Percentiles rank a stretch among this genome's conserved stretches.
Conservation (phyloP, 1,284 basidiomycete species). For the Testicularia cyperi region DNA sequence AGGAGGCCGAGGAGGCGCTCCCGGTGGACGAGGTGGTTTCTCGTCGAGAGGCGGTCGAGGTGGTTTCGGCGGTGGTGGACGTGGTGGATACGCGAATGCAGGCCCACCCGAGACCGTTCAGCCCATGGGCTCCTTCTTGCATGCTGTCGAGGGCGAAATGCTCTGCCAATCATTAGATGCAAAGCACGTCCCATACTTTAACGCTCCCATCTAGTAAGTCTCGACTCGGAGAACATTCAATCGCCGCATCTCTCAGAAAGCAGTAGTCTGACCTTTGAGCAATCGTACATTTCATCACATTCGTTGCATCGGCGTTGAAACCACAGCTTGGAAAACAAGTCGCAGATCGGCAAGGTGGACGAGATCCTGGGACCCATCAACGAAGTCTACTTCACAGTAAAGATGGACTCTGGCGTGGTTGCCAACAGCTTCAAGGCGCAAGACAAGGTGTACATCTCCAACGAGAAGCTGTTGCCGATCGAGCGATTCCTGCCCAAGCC, state of each 20-base stretch:
- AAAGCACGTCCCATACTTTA: slow-evolving; percentile 83
- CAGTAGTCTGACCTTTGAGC: too few relatives aligned
- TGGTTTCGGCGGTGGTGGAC: slow-evolving; percentile 45
- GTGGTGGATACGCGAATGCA: slow-evolving; percentile 43
- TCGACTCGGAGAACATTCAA: too few relatives aligned
- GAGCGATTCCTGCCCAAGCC: slow-evolving; percentile 98
- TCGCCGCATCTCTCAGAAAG: too few relatives aligned
- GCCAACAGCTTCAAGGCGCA: slow-evolving; percentile 94
- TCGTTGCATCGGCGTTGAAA: background rate
- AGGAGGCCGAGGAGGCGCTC: slow-evolving; percentile 20
- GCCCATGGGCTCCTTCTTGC: slow-evolving; percentile 57
- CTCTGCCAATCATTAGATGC: slow-evolving; percentile 79
- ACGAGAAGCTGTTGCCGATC: slow-evolving; percentile 92
- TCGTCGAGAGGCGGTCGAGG: slow-evolving; percentile 48
- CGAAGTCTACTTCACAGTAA: slow-evolving; percentile 96
- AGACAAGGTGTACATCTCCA: slow-evolving; percentile 95
- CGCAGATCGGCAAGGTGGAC: slow-evolving; percentile 90
- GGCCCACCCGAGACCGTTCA: slow-evolving; percentile 58
- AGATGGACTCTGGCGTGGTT: slow-evolving; percentile 95
- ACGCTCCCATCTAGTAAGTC: slow-evolving; percentile 84
- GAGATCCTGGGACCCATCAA: slow-evolving; percentile 97
- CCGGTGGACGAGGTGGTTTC: slow-evolving; percentile 46
- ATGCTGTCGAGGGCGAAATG: slow-evolving; percentile 98
- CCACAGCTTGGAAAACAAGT: slow-evolving; percentile 82
- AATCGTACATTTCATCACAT: too few relatives aligned